Conservation (phyloP, 1,284 basidiomycete genomes). For the Moniliophthora roreri region DNA sequence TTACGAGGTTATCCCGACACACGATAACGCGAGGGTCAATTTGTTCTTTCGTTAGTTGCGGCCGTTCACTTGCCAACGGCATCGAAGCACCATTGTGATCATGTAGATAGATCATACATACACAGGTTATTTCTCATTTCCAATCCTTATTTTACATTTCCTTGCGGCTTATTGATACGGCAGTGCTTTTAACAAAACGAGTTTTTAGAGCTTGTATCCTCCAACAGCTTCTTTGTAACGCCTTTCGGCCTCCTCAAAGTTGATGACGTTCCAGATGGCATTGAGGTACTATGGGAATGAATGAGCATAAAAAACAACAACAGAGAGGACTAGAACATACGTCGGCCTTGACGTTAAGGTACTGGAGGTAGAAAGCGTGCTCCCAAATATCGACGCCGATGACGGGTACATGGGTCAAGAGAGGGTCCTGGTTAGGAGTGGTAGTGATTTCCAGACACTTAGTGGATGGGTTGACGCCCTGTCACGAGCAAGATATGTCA, state of each 20-base stretch:
- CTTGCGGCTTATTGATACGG: too few species aligned
- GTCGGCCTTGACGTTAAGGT: slow-evolving; percentile 73
- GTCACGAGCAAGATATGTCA: slow-evolving; percentile 1
- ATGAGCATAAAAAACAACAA: background rate
- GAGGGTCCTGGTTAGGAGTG: slow-evolving; percentile 90
- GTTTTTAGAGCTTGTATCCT: background rate
- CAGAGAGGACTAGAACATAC: slow-evolving; percentile 40
- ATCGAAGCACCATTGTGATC: too few species aligned
- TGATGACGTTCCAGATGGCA: slow-evolving; percentile 4
- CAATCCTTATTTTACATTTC: too few species aligned
- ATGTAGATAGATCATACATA: too few species aligned
- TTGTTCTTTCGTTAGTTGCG: too few species aligned
- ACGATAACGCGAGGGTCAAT: too few species aligned
- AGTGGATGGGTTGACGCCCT: slow-evolving; percentile 65
- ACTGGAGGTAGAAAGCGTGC: slow-evolving; percentile 79
- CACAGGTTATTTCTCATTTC: too few species aligned
- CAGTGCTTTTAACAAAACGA: too few species aligned
- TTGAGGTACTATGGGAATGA: background rate
- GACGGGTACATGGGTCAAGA: slow-evolving; percentile 73
- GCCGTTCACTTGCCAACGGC: too few species aligned
- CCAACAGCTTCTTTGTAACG: background rate
- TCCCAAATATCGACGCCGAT: slow-evolving; percentile 92
- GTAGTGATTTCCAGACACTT: slow-evolving; percentile 75
- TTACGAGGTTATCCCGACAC: too few species aligned
- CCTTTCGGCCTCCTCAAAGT: slow-evolving; percentile 3